Base-by-base conservation (phyloP, 768 basidiomycete species). In the Pisolithus albus region DNA sequence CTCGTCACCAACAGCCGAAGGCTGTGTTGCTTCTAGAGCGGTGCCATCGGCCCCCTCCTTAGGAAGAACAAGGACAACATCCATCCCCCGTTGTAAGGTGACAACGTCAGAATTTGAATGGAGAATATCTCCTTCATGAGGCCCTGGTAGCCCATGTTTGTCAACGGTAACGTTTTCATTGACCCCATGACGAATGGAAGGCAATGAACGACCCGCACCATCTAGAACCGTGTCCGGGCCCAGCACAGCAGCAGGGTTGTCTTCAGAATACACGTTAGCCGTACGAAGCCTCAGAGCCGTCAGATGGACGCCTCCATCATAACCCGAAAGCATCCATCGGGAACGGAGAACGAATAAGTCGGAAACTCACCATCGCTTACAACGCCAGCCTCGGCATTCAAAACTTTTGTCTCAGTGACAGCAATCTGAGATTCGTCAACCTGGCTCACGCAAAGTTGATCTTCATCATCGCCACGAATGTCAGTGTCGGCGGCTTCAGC, bases 401-500 rank as follows among this genome's bases (percentile, higher is more conserved):
- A 64, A 64, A 61, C 66, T 58, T 42, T 66, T 58, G 61, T 49
- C 48, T 66, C 68, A 59, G 51, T 62, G 59, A 62, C 66, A 52
- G 61, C 65, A 47, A 64, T 63, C 59, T 70, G 66, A 59, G 72
- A 72, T 56, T 70, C 62, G 53, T 74, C 71, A 30, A 68, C 67
- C 57, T 54, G 59, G 62, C 71, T 75, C 56, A 75, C 72, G 63
- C 74, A 71, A 50, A 75, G 63, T 51, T 70, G 70, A 39, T 74
- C 75, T 52, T 78, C 81, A 44, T 74, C 75, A 54, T 72, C 74
- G 52, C 59, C 76, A 54, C 77, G 81, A 46, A 69, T 76, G 52
- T 79, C 80, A 57, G 75, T 82, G 64, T 74, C 73, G 62, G 72
- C 68, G 54, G 72, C 69, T 52, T 81, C 84, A 51, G 72, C 82